Evolutionary conservation across 2,329 filamentous ascomycete species (phyloP), one percentile per base, ranked within the genome.

Genomic region (Botrytis fabae): DNA sequence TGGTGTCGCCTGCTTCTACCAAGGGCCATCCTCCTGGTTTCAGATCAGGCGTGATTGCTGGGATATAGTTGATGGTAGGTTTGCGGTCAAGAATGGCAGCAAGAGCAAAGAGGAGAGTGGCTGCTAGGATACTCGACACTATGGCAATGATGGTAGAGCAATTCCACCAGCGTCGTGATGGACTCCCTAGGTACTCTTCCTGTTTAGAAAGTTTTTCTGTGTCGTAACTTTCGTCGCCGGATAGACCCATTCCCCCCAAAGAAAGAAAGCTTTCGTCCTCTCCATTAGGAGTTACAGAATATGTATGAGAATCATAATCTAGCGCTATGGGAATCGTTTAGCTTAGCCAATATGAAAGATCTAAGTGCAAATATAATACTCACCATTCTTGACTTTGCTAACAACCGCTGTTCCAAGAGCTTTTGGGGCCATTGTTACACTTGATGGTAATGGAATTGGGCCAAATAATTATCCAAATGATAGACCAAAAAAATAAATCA

Each of bases 241-340:
- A 62, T 62, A 38, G 59, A 16, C 35, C 59, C 48, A 51, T 51
- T n/a, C 48, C 48, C 40, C 59, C 20, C 12, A 40, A 38, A 5
- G 59, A 62, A 62, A 62, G 59, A 8, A 62, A 62, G 7, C 38
- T 22, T n/a, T 62, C 59, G n/a, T 62, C 59, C 20, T 62, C 59
- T 18, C 25, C 59, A 62, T 62, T n/a, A 25, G 35, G 14, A 25
- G 59, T 62, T 18, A 38, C 59, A 62, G 59, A 62, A 40, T 62
- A 62, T 22, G 32, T 25, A 35, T 62, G 59, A 1, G 59, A 40
- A 25, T 62, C 59, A 62, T 25, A 38, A 62, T 40, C 25, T 38
- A 62, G 38, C 22, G 32, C 59, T 62, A n/a, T 40, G 5, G 22
- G 22, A 25, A 38, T 25, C 16, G 12, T 7, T 62, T 62, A 62